phyloP scores from a whole-genome alignment of 1,284 basidiomycete genomes.

The Neonothopanus nambi region DNA sequence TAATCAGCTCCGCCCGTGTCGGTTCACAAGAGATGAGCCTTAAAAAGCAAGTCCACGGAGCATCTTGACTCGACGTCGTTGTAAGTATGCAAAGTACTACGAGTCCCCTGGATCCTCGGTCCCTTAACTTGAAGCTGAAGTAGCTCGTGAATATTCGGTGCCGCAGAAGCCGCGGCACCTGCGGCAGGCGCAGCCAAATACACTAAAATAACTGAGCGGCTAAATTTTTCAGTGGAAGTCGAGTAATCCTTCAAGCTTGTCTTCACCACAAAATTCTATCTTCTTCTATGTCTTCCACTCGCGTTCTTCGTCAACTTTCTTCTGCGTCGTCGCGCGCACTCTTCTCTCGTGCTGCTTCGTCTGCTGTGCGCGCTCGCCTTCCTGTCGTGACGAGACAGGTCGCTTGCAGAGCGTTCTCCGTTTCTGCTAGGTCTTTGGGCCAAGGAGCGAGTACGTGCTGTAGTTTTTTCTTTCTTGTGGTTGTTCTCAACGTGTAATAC shows the following conservation, averaged over 20 bases:
- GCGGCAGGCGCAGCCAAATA: background rate
- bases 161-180: no score
- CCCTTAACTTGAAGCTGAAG: no score
- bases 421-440: slow-evolving; percentile 51
- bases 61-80: no score
- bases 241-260: background rate
- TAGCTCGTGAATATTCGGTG: no score
- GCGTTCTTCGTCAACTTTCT: slow-evolving; percentile 43
- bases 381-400: slow-evolving; percentile 16
- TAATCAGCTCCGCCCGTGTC: no score
- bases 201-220: background rate
- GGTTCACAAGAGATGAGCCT: no score
- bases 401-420: slow-evolving; percentile 52
- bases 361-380: slow-evolving; percentile 18
- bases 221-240: no score
- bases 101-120: no score
- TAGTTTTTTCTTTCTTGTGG: slow-evolving; percentile 9
- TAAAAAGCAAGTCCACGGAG: no score
- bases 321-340: slow-evolving; percentile 28
- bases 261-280: slow-evolving; percentile 6
- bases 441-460: slow-evolving; percentile 60
- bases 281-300: slow-evolving; percentile 45
- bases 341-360: slow-evolving; percentile 23
- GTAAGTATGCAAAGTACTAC: no score
- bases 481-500: background rate